A percentile compares a stretch with the other conserved stretches of the same genome.
phyloP scores from a whole-genome alignment of 2,329 filamentous ascomycete species.

The Paraphoma sp. region DNA sequence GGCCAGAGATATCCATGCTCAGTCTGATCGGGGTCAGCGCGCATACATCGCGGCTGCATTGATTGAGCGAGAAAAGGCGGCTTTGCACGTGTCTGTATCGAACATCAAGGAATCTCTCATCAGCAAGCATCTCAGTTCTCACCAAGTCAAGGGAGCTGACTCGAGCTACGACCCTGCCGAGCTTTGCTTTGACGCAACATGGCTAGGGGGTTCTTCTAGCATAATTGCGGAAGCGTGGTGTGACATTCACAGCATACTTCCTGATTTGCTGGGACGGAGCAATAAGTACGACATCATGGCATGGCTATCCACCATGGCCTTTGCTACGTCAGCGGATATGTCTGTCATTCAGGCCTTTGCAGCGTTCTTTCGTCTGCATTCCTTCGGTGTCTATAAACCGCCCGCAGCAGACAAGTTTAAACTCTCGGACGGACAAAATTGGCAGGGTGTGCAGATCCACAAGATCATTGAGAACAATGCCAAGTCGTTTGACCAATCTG shows the following conservation, averaged over 20 bases:
- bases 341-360: slow-evolving; percentile 27
- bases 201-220: slow-evolving; percentile 17
- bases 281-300: slow-evolving; percentile 30
- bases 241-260: slow-evolving; percentile 27
- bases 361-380: slow-evolving; percentile 27
- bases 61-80: slow-evolving; percentile 16
- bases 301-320: slow-evolving; percentile 37
- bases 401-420: too few relatives aligned
- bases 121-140: too few relatives aligned
- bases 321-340: slow-evolving; percentile 27
- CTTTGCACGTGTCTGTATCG: slow-evolving; percentile 14
- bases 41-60: slow-evolving; percentile 22
- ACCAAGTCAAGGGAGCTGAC: too few relatives aligned
- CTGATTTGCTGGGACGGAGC: neutral
- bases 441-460: too few relatives aligned
- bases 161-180: too few relatives aligned
- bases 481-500: too few relatives aligned
- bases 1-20: slow-evolving; percentile 10
- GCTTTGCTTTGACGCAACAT: slow-evolving; percentile 6
- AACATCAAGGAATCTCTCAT: slow-evolving; percentile 8
- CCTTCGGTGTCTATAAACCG: too few relatives aligned
- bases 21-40: slow-evolving; percentile 14
- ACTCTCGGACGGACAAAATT: too few relatives aligned
- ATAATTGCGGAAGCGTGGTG: slow-evolving; percentile 28
- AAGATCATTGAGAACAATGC: too few relatives aligned